Evolutionary conservation across 2,329 filamentous ascomycete species (phyloP), one percentile per base, ranked within the genome.

Genomic region (Fusarium sp.): DNA sequence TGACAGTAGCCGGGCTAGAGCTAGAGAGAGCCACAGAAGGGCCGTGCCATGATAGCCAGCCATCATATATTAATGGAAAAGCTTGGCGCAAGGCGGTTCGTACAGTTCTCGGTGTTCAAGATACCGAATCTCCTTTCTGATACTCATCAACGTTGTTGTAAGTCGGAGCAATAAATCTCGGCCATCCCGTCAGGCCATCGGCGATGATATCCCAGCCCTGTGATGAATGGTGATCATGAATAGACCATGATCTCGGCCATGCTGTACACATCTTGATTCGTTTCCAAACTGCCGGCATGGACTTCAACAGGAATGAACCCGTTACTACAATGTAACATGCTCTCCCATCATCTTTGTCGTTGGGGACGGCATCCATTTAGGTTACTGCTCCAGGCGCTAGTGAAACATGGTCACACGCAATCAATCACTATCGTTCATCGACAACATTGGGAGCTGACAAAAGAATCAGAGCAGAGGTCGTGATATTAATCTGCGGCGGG

Each of bases 401-500:
- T 70, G 65, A 70, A 70, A 70, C 68, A 64, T 36, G 55, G 52
- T 44, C 46, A 57, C 48, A 67, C 53, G 51, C 65, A 65, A 66
- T 49, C 58, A 66, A 62, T 48, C 47, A 65, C 39, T 28, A 36
- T 42, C 39, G 24, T 26, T 39, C 29, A 44, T 51, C 13, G 38
- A 66, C 42, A 36, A 42, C 38, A 25, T 43, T 32, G 32, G 29
- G 28, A 35, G 24, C 39, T 28, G 55, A n/a, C 44, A 31, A 50
- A 52, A 44, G 35, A 54, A 49, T 25, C 35, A 49, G 32, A 24
- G 24, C n/a, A 43, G 49, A 44, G 42, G 43, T 61, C 58, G 65
- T 62, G 58, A 67, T 68, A 54, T 58, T 60, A 67, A 54, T 55
- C 61, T 54, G 58, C 35, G 39, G 54, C 53, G 41, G 64, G 45